Percentiles rank a stretch among this genome's conserved stretches.
Evolutionary conservation across 768 basidiomycete species (phyloP).

Genomic region (Russula compacta): DNA sequence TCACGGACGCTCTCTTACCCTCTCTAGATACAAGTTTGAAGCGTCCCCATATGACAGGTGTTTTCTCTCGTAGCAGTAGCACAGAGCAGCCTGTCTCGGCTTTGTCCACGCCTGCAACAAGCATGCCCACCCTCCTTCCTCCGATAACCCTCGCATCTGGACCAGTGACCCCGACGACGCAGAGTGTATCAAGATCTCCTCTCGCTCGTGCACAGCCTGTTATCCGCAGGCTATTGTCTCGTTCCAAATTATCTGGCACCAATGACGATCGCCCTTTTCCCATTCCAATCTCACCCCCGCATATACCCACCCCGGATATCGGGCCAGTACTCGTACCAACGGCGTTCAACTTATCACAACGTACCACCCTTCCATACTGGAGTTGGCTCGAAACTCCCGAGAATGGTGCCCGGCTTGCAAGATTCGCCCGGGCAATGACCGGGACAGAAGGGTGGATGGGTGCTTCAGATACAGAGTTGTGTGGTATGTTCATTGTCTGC

Average conservation of each 20-base stretch:
- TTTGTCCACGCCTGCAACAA: neutral
- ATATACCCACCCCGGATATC: neutral
- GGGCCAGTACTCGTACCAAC: slow-evolving; percentile 34
- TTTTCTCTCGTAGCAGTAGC: neutral
- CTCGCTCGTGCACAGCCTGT: slow-evolving; percentile 14
- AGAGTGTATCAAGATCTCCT: slow-evolving; percentile 6
- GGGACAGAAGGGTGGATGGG: slow-evolving; percentile 65
- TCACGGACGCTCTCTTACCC: slow-evolving; percentile 45
- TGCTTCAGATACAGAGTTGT: slow-evolving; percentile 31
- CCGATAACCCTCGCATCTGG: slow-evolving; percentile 2
- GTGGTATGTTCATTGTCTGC: slow-evolving; percentile 16
- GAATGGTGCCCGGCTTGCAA: slow-evolving; percentile 38
- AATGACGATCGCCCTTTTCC: slow-evolving; percentile 1
- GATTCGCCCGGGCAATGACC: slow-evolving; percentile 71
- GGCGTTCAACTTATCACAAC: slow-evolving; percentile 69
- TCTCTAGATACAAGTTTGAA: neutral
- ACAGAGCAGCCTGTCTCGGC: slow-evolving; percentile 10
- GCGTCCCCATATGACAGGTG: neutral
- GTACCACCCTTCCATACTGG: slow-evolving; percentile 43
- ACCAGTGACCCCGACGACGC: slow-evolving; percentile 1
- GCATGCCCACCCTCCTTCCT: slow-evolving; percentile 4
- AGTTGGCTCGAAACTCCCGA: slow-evolving; percentile 64
- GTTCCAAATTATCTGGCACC: slow-evolving; percentile 11
- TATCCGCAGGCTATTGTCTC: slow-evolving; percentile 17
- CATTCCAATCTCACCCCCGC: neutral